A percentile compares a stretch with the other conserved stretches of the same genome.
These are phyloP conservation scores for Parmales sp. DNA, from an alignment of 108 stramenopile species.

Conservation along the genomic window DNA sequence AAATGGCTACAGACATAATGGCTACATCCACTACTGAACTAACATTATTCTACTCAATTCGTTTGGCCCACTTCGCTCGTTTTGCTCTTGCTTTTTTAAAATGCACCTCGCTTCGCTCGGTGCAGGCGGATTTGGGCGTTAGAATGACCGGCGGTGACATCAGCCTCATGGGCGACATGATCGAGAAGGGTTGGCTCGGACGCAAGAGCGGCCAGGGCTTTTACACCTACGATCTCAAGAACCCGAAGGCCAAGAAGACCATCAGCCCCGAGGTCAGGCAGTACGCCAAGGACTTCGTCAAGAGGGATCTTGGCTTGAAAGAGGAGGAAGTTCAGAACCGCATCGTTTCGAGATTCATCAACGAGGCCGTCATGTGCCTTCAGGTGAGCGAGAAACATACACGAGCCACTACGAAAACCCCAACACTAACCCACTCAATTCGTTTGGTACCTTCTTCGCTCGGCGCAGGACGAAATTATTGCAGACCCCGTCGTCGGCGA, in stretches of 20 bases:
- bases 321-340: constrained; percentile 90
- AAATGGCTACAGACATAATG: too few species aligned
- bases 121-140: constrained; percentile 89
- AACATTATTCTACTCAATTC: too few species aligned
- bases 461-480: constrained; percentile 97
- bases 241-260: constrained; percentile 75
- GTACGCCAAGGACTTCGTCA: constrained; percentile 57
- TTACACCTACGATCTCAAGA: constrained; percentile 71
- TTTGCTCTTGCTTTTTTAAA: too few species aligned
- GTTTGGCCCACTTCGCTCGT: too few species aligned
- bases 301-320: constrained; percentile 43
- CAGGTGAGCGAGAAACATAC: too few species aligned
- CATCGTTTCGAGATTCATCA: constrained; percentile 84
- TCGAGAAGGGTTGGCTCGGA: constrained; percentile 90
- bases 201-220: constrained; percentile 94
- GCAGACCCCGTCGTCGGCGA: constrained; percentile 90
- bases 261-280: constrained; percentile 67
- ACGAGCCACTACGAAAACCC: too few species aligned
- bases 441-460: too few species aligned
- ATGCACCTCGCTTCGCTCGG: too few species aligned
- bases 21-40: too few species aligned
- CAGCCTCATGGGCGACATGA: constrained; percentile 78
- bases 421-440: too few species aligned
- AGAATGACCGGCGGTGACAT: constrained; percentile 91
- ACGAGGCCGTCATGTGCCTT: constrained; percentile 94